Conservation (phyloP, 805 yeast species). For the Cyberlindnera lachancei region DNA sequence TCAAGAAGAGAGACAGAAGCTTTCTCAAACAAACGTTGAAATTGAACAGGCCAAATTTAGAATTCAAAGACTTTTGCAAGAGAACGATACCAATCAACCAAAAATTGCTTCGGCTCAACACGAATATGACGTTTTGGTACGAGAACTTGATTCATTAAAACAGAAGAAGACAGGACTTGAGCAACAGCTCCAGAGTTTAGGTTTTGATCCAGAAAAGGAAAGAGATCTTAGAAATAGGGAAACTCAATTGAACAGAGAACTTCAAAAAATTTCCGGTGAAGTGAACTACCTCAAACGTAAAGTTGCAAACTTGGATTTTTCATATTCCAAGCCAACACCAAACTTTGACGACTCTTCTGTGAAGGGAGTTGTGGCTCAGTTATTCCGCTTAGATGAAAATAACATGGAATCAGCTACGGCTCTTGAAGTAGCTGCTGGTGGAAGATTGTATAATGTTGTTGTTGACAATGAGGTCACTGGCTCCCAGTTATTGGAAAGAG, state of each 20-base stretch:
- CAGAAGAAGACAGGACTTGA: conserved; percentile 32
- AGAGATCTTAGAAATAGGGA: conserved; percentile 41
- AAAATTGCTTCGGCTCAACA: conserved; percentile 45
- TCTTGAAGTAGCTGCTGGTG: conserved; percentile 91
- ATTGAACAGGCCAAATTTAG: conserved; percentile 55
- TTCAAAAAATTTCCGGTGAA: conserved; percentile 37
- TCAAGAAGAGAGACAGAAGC: conserved; percentile 48
- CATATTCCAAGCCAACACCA: conserved; percentile 56
- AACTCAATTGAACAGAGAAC: conserved; percentile 33
- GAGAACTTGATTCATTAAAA: conserved; percentile 37
- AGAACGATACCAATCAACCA: conserved; percentile 36
- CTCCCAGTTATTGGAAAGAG: conserved; percentile 71
- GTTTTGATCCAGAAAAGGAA: conserved; percentile 45
- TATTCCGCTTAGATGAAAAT: conserved; percentile 55
- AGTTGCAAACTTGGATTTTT: conserved; percentile 69
- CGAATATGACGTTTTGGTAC: conserved; percentile 35
- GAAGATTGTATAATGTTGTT: conserved; percentile 78
- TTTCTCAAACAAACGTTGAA: conserved; percentile 45
- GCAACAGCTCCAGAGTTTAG: conserved; percentile 39
- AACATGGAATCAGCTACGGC: conserved; percentile 67
- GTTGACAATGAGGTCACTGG: conserved; percentile 86
- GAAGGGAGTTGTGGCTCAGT: conserved; percentile 84
- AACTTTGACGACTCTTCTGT: conserved; percentile 57
- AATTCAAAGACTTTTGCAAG: conserved; percentile 48
- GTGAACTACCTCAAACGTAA: conserved; percentile 51